Conservation (phyloP, 495 filamentous ascomycete genomes). For the Xylaria castorea region DNA sequence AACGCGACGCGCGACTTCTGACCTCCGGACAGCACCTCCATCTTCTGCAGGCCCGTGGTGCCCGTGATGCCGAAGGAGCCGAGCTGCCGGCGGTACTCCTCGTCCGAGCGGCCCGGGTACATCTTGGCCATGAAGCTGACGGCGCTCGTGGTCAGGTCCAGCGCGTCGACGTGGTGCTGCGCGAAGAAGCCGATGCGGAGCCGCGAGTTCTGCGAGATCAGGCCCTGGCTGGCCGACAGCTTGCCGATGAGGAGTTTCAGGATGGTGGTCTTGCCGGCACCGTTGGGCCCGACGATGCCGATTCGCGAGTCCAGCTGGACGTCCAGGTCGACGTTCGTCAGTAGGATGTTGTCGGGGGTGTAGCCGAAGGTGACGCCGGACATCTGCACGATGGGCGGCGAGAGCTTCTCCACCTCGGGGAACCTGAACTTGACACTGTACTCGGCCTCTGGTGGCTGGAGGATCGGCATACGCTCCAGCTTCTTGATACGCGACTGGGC, state of each 20-base stretch:
- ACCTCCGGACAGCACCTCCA: constrained; percentile 92
- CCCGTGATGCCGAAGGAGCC: constrained; percentile 98
- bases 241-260: constrained; percentile 92
- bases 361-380: constrained; percentile 91
- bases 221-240: constrained; percentile 74
- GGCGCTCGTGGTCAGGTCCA: constrained; percentile 86
- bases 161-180: constrained; percentile 96
- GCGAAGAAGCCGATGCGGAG: constrained; percentile 96
- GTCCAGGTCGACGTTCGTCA: constrained; percentile 88
- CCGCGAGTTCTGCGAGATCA: constrained; percentile 86
- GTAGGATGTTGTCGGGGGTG: constrained; percentile 75
- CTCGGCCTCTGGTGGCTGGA: constrained; percentile 89
- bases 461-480: constrained; percentile 91
- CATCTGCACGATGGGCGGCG: constrained; percentile 98
- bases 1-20: constrained; percentile 99
- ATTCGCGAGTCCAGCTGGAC: constrained; percentile 98
- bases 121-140: constrained; percentile 95
- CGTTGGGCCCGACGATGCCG: constrained; percentile 98
- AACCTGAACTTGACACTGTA: constrained; percentile 98
- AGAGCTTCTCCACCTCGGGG: constrained; percentile 96
- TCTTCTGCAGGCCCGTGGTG: constrained; percentile 95
- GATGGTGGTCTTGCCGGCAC: constrained; percentile 97
- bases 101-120: constrained; percentile 89
- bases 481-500: constrained; percentile 99
- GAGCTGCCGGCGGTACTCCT: constrained; percentile 95